Evolutionary conservation across 768 basidiomycete species (phyloP).

Genomic region (Mycena rosella): DNA sequence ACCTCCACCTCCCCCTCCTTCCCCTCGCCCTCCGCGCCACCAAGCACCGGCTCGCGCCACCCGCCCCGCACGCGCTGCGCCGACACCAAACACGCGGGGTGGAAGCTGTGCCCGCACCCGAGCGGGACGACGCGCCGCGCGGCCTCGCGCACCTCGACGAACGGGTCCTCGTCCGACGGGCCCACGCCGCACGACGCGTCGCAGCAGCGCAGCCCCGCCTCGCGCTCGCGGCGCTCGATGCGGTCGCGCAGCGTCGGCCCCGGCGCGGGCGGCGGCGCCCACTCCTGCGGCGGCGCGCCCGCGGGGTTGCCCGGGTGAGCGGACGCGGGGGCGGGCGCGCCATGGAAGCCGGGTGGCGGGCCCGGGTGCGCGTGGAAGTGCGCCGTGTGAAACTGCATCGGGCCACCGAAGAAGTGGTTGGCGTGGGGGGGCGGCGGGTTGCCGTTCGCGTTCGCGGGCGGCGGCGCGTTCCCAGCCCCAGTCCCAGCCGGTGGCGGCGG

Average conservation of each 20-base stretch:
- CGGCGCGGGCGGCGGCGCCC: constrained; percentile 73
- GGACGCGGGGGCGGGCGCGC: neutral
- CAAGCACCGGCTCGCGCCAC: constrained; percentile 62
- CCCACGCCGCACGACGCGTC: constrained; percentile 83
- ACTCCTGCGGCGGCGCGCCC: constrained; percentile 48
- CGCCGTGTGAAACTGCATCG: neutral
- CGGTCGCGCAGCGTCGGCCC: constrained; percentile 80
- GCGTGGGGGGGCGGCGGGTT: neutral
- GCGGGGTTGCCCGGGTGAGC: constrained; percentile 16
- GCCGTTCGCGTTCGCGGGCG: neutral
- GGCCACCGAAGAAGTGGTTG: neutral
- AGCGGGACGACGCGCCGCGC: constrained; percentile 56
- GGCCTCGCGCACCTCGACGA: constrained; percentile 45
- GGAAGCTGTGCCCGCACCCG: constrained; percentile 75
- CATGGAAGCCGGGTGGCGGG: neutral
- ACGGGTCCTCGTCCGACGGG: constrained; percentile 79
- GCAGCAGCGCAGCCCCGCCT: constrained; percentile 77
- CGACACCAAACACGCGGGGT: constrained; percentile 77
- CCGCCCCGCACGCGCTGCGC: constrained; percentile 73
- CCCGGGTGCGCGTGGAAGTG: neutral
- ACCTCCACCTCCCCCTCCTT: constrained; percentile 67
- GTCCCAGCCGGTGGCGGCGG: too few species aligned
- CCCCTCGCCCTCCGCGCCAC: constrained; percentile 45
- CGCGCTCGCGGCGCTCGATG: constrained; percentile 79
- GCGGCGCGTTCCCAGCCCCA: too few species aligned